Base-by-base conservation (phyloP, 2,329 filamentous ascomycete species). In the Penicillium verrucosum region DNA sequence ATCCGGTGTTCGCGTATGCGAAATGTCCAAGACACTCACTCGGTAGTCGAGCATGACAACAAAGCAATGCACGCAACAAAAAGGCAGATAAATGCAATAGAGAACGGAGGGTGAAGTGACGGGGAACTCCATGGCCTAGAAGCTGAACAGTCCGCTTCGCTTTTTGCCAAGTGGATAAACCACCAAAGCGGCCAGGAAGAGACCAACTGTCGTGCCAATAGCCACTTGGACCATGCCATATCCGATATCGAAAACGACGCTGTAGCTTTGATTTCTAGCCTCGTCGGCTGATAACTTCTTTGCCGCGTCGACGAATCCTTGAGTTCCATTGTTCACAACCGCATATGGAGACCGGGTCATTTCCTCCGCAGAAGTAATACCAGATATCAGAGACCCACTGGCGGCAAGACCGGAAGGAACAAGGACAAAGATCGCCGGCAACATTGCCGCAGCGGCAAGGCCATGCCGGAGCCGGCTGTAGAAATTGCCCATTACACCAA, bases 341-440 rank as follows among this genome's bases (percentile, higher is more conserved):
- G 57, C 51, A 41, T 63, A 60, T 3, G 62, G 63, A 9, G 62
- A 65, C 5, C 63, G 59, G 3, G 48, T 78, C 60, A 85, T 82
- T 61, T 84, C 78, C 60, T 85, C 78, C 0, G 84, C 83, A 3
- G 78, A 81, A 10, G 79, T 79, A 43, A 87, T 76, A 14, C 84
- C 84, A 0, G 78, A 76, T 1, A 87, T 78, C 18, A 87, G 68
- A 5, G 77, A 80, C 1, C 84, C 84, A 51, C 77, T 78, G 0
- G 84, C 82, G 3, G 83, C 81, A 3, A 87, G 73, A 1, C 84
- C 84, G 2, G 79, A 82, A 0, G 84, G 84, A 0, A 87, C 84
- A 57, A 85, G 82, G 2, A 86, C 82, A 60, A 95, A 95, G 61
- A 96, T 95, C 5, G 89, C 92, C 0, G 92, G 92, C 10, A 96